A percentile compares a stretch with the other conserved stretches of the same genome.
phyloP scores from a whole-genome alignment of 2,329 filamentous ascomycete species.

The Trichoderma koningiopsis region DNA sequence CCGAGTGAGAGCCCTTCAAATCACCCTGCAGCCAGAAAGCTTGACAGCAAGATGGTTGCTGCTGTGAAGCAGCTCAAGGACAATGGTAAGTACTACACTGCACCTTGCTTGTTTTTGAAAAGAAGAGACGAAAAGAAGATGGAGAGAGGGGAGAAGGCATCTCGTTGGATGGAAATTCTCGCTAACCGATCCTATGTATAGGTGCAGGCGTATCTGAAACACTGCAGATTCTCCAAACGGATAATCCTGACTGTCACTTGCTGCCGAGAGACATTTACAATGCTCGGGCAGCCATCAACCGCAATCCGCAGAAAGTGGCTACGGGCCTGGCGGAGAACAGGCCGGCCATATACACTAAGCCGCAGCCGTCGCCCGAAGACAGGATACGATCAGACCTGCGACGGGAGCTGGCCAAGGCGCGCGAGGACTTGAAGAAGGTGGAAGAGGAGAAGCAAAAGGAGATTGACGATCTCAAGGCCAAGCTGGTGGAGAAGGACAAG shows the following conservation, averaged over 20 bases:
- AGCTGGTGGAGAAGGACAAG: slow-evolving; percentile 64
- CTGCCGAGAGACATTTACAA: slow-evolving; percentile 69
- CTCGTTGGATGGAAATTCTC: slow-evolving; percentile 34
- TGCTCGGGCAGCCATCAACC: slow-evolving; percentile 66
- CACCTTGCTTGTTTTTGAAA: slow-evolving; percentile 40
- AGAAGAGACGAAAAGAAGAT: background rate
- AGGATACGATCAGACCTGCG: slow-evolving; percentile 64
- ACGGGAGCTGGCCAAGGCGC: slow-evolving; percentile 60
- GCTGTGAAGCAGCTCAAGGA: slow-evolving; percentile 68
- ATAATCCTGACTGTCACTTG: slow-evolving; percentile 64
- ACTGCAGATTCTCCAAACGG: slow-evolving; percentile 64
- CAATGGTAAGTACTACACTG: slow-evolving; percentile 48
- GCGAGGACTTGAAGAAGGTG: slow-evolving; percentile 58
- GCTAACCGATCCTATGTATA: slow-evolving; percentile 39
- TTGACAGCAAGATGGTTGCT: slow-evolving; percentile 69
- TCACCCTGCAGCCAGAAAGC: slow-evolving; percentile 65
- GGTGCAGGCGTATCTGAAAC: slow-evolving; percentile 67
- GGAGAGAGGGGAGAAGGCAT: slow-evolving; percentile 5
- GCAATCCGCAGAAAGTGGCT: slow-evolving; percentile 64
- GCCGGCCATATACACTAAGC: slow-evolving; percentile 68
- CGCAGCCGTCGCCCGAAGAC: slow-evolving; percentile 63
- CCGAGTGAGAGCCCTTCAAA: slow-evolving; percentile 68
- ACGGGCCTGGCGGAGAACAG: slow-evolving; percentile 61
- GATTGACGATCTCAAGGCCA: slow-evolving; percentile 59
- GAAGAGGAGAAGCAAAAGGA: slow-evolving; percentile 60